These are phyloP conservation scores for Geoglossum cookeanum DNA, from an alignment of 2,329 filamentous ascomycete genomes.

Conservation along the genomic window DNA sequence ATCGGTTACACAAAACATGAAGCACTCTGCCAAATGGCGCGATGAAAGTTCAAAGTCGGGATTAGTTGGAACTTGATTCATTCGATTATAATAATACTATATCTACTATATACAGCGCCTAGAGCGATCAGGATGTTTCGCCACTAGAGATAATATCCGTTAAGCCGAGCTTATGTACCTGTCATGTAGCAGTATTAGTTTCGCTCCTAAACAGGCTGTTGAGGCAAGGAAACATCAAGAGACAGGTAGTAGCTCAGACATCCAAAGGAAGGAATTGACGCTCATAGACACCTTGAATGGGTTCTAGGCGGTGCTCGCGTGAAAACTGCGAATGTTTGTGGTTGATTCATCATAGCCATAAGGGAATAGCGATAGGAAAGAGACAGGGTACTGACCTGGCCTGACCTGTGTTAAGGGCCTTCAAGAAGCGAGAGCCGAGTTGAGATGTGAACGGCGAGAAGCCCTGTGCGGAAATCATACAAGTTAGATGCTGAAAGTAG, in stretches of 20 bases:
- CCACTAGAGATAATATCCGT: too few species aligned
- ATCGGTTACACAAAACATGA: too few species aligned
- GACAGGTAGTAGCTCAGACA: conserved; percentile 36
- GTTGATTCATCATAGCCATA: conserved; percentile 48
- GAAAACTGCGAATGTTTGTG: conserved; percentile 76
- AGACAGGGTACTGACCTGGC: conserved; percentile 10
- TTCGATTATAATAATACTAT: too few species aligned
- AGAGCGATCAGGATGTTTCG: too few species aligned
- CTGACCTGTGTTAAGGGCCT: background rate
- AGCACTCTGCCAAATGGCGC: too few species aligned
- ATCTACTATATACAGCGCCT: too few species aligned
- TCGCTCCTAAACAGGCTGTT: too few species aligned
- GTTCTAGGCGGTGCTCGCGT: conserved; percentile 52
- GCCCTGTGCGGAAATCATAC: background rate
- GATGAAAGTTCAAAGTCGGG: too few species aligned
- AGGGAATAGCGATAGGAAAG: conserved; percentile 2
- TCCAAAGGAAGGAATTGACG: conserved; percentile 49
- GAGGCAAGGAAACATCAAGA: background rate
- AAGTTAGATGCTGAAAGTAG: conserved; percentile 5
- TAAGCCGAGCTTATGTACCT: too few species aligned
- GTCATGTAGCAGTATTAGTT: too few species aligned
- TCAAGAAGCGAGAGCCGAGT: background rate
- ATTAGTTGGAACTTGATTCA: too few species aligned
- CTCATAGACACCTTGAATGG: conserved; percentile 49
- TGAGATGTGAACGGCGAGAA: background rate